Base-by-base conservation (phyloP, 2,329 filamentous ascomycete genomes). In the Epichloe brachyelytri region DNA sequence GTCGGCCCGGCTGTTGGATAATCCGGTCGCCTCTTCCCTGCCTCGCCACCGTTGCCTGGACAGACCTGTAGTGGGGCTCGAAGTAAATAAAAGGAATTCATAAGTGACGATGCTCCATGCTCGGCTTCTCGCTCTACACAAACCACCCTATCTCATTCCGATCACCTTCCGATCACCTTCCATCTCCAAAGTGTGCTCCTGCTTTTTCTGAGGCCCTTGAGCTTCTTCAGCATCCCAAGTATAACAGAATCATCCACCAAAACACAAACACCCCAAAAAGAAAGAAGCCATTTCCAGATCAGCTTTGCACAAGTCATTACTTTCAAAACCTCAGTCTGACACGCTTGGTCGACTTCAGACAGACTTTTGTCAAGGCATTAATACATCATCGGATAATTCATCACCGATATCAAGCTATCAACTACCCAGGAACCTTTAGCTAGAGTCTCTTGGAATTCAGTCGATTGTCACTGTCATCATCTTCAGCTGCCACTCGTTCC, bases 361-460 rank as follows among this genome's bases (percentile, higher is more conserved):
- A 53, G 48, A 54, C 71, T 66, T 69, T 65, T 54, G 62, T 62
- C 58, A 70, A 72, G 68, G 64, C 68, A 54, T 55, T 33, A 59
- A 68, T 75, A 70, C 67, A 71, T 53, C 64, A 72, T 75, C 71
- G 68, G 74, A 65, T 67, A 72, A 65, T 67, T 26, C 64, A 59
- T 60, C 63, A 69, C 63, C 62, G 60, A 65, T 59, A 64, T 53
- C 56, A 56, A 54, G 65, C 64, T 72, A 76, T 71, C 73, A 74
- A 74, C 68, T 60, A 3, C 62, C 70, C 67, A 77, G 73, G 74
- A 78, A 74, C 69, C 73, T 75, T 77, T 77, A 69, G 68, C 63
- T 77, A 77, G 74, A 75, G 72, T 74, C 71, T 77, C 74, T 78
- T 76, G 75, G 73, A 77, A 77, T 71, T 76, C 70, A 63, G 70